These are phyloP conservation scores for Begonia peltatifolia DNA, from an alignment of 306 rosid genomes.

Conservation along the genomic window DNA sequence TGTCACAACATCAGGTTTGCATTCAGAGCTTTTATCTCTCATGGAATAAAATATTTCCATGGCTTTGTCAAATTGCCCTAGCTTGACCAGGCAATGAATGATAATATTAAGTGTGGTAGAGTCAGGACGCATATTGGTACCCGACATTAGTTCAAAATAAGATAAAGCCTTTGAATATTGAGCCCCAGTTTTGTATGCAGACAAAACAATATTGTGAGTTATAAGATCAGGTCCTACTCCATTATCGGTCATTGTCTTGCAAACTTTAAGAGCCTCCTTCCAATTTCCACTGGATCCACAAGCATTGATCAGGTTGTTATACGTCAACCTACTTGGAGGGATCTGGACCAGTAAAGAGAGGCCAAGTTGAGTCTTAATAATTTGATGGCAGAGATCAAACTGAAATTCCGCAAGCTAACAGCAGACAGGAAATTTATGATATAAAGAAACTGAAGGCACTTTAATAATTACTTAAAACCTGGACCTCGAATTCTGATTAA, in stretches of 20 bases:
- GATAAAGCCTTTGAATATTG: constrained; percentile 85
- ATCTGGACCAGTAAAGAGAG: constrained; percentile 30
- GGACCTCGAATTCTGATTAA: too few relatives aligned
- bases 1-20: constrained; percentile 75
- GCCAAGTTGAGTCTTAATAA: too few relatives aligned
- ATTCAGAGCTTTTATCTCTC: constrained; percentile 70
- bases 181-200: constrained; percentile 79
- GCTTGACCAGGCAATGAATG: constrained; percentile 72
- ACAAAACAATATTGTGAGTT: constrained; percentile 80
- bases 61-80: constrained; percentile 57
- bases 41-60: constrained; percentile 56
- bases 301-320: constrained; percentile 90
- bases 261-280: constrained; percentile 78
- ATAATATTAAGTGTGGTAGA: constrained; percentile 72
- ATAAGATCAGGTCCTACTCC: constrained; percentile 99
- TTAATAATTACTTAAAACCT: too few relatives aligned
- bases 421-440: too few relatives aligned
- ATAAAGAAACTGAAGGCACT: too few relatives aligned
- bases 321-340: constrained; percentile 82
- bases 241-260: constrained; percentile 93
- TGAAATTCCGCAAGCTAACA: too few relatives aligned
- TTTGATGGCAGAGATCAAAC: constrained; percentile 4
- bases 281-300: constrained; percentile 96
- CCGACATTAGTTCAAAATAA: constrained; percentile 88
- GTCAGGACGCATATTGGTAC: constrained; percentile 71